Percentiles rank a stretch among this genome's conserved stretches.
Conservation (phyloP, 768 basidiomycete species). For the Mycena belliarum region DNA sequence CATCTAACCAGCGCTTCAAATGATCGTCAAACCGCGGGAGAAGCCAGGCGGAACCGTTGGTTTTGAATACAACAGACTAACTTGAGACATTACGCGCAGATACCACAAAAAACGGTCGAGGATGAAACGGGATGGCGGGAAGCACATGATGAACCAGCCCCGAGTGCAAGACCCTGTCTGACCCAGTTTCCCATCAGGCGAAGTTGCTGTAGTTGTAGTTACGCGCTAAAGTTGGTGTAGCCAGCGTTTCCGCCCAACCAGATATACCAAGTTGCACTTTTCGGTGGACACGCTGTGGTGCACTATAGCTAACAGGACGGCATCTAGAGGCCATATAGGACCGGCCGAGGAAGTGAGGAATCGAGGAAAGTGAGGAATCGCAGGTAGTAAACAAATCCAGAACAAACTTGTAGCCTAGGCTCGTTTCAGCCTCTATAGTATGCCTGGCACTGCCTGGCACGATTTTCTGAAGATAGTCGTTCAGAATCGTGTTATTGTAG, state of each 20-base stretch:
- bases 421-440: too few species aligned
- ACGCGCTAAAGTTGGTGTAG: background rate
- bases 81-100: background rate
- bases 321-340: background rate
- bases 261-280: background rate
- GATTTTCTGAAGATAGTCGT: too few species aligned
- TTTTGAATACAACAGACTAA: background rate
- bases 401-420: too few species aligned
- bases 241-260: conserved; percentile 3
- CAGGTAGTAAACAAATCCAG: too few species aligned
- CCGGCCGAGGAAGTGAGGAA: too few species aligned
- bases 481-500: too few species aligned
- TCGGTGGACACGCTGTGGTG: conserved; percentile 4
- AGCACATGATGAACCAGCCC: background rate
- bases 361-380: background rate
- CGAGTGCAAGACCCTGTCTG: background rate
- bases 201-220: background rate
- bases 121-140: background rate
- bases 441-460: too few species aligned
- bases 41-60: background rate
- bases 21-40: conserved; percentile 1
- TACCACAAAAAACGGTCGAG: background rate
- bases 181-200: background rate
- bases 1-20: background rate
- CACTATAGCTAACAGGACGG: background rate